Evolutionary conservation across 228 moss, liverwort and hornwort genomes (phyloP), one percentile per base, ranked within the genome.

Genomic region (Sphagnum fallax): DNA sequence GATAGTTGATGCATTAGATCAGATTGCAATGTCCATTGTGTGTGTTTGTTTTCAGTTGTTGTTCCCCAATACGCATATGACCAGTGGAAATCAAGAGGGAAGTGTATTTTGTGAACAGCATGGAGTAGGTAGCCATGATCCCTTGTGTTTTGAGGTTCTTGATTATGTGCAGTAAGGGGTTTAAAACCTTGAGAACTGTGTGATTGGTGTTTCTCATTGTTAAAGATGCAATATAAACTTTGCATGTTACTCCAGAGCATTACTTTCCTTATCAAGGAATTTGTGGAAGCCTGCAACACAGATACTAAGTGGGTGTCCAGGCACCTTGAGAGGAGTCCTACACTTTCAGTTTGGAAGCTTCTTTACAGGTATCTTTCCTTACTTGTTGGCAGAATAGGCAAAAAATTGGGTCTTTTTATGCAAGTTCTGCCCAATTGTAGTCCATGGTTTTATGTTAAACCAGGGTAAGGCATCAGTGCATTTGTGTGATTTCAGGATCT

Each of bases 361-460:
- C 32, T 32, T 12, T 76, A 79, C 84, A 94, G 94, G 71, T 91
- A 94, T 74, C 68, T 91, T 18, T 91, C 91, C 32, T 49, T 82
- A 94, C 69, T 70, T 94, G 69, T 82, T 91, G 4, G 91, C 89
- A 48, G 90, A 94, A 76, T 83, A 32, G 32, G 94, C 67, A 91
- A 94, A 64, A 94, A 91, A 72, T 77, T 94, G 77, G 91, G 91
- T 52, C 94, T 91, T 65, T 94, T 94, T 62, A 89, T 88, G 91
- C 94, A 89, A 83, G 91, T 91, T 69, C 80, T 94, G 49, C 89
- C 91, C 55, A 90, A 89, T 67, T 89, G 88, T 78, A 89, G 94
- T 82, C 88, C 32, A 32, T 3, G 32, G 32, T 32, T 32, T 88
- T 75, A 77, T 91, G 70, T 79, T 89, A 18, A 91, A 94, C 76